Evolutionary conservation across 108 stramenopile species (phyloP).

Genomic region (Pseudonitzschia multiseries): DNA sequence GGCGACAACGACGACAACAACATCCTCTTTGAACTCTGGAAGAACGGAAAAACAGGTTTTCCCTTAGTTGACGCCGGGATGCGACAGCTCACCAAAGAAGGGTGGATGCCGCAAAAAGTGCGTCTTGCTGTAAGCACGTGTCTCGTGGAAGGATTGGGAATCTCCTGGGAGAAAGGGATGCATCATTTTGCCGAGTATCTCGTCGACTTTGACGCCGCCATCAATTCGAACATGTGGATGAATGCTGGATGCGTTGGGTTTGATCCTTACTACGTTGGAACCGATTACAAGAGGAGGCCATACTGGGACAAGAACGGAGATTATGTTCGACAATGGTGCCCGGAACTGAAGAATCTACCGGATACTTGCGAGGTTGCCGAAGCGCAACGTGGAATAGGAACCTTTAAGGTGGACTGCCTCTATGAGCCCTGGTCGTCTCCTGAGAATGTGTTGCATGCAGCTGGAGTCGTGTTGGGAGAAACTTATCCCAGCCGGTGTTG

Average conservation of each 20-base stretch:
- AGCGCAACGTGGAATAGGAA: not conserved
- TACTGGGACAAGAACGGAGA: conserved; percentile 86
- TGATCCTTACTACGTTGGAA: conserved; percentile 48
- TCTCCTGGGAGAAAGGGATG: conserved; percentile 42
- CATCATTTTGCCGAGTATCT: conserved; percentile 44
- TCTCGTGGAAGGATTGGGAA: conserved; percentile 45
- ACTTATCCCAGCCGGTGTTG: conserved; percentile 12
- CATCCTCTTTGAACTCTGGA: conserved; percentile 32
- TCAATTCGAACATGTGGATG: conserved; percentile 60
- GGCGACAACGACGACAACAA: not conserved
- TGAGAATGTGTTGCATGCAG: not conserved
- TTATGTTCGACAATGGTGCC: conserved; percentile 86
- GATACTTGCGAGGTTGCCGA: not conserved
- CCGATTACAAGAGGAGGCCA: conserved; percentile 65
- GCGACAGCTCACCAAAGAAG: conserved; percentile 41
- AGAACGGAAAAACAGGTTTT: conserved; percentile 41
- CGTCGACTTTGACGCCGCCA: conserved; percentile 47
- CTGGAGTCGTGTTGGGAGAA: conserved; percentile 5
- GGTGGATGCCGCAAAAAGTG: conserved; percentile 49
- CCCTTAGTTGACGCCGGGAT: conserved; percentile 52
- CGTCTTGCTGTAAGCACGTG: conserved; percentile 37
- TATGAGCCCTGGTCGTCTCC: conserved; percentile 24
- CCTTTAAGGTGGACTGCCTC: conserved; percentile 10
- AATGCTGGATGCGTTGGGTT: conserved; percentile 49
- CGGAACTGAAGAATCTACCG: conserved; percentile 70